A percentile compares a stretch with the other conserved stretches of the same genome.
Evolutionary conservation across 2,329 filamentous ascomycete genomes (phyloP).

Genomic region (Pyrenophora graminea): DNA sequence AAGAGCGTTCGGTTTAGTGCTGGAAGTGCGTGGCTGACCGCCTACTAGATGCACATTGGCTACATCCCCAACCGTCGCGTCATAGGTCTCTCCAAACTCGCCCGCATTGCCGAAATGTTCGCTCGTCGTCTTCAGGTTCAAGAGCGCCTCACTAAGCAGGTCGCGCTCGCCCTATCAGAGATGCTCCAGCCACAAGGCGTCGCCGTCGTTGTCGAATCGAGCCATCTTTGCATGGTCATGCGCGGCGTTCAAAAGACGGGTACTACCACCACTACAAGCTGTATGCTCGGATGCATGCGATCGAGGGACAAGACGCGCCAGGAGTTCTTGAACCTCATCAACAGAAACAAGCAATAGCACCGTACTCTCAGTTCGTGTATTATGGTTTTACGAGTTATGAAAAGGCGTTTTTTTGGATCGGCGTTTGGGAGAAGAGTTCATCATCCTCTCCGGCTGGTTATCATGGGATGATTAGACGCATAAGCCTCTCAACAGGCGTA

Average conservation of each 20-base stretch:
- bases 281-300: slow-evolving; percentile 95
- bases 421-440: slow-evolving; percentile 29
- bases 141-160: slow-evolving; percentile 93
- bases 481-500: too few species aligned
- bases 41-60: slow-evolving; percentile 87
- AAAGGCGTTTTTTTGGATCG: slow-evolving; percentile 17
- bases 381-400: background rate
- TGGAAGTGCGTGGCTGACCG: slow-evolving; percentile 11
- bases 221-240: slow-evolving; percentile 98
- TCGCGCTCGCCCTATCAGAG: slow-evolving; percentile 90
- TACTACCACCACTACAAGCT: slow-evolving; percentile 89
- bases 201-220: slow-evolving; percentile 95
- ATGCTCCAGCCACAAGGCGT: slow-evolving; percentile 92
- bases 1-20: slow-evolving; percentile 24
- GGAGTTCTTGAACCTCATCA: slow-evolving; percentile 82
- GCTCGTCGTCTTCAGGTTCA: slow-evolving; percentile 91
- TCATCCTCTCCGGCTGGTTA: slow-evolving; percentile 30
- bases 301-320: slow-evolving; percentile 90
- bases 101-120: slow-evolving; percentile 97
- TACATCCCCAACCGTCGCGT: slow-evolving; percentile 93
- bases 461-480: too few species aligned
- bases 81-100: slow-evolving; percentile 93
- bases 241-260: slow-evolving; percentile 92
- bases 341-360: slow-evolving; percentile 25
- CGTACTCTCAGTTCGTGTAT: background rate